A percentile compares a stretch with the other conserved stretches of the same genome.
These are phyloP conservation scores for Thuja plicata DNA, from an alignment of 83 land plant genomes.

Conservation along the genomic window DNA sequence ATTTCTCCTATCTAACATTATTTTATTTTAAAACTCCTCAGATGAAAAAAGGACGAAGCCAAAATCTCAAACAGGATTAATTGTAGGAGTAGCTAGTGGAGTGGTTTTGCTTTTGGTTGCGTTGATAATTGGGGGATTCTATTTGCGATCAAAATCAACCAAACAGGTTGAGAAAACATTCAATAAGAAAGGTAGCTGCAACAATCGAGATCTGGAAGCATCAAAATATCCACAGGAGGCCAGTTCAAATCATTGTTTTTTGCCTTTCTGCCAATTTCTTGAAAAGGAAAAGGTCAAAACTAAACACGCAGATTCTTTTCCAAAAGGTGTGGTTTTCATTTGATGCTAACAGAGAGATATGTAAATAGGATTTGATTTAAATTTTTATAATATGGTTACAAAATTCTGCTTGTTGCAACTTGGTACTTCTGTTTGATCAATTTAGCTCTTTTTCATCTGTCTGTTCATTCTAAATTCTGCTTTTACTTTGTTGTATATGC, in stretches of 20 bases:
- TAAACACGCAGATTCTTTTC: not conserved
- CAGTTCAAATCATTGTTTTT: not conserved
- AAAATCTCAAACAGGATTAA: constrained; percentile 1
- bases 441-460: not conserved
- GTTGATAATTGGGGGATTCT: not conserved
- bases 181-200: not conserved
- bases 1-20: not conserved
- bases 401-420: not conserved
- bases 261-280: not conserved
- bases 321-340: not conserved
- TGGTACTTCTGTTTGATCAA: not conserved
- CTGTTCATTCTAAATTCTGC: not conserved
- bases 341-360: not conserved
- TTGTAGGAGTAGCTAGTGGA: not conserved
- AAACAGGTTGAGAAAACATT: constrained; percentile 2
- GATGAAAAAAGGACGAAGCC: not conserved
- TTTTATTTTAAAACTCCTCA: not conserved
- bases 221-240: not conserved
- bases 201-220: not conserved
- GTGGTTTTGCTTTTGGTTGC: not conserved
- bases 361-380: not conserved
- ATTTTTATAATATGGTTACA: not conserved
- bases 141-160: not conserved
- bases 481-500: constrained; percentile 1
- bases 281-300: not conserved